Conservation (phyloP, 1,139 yeast genomes). For the Meyerozyma sp. region DNA sequence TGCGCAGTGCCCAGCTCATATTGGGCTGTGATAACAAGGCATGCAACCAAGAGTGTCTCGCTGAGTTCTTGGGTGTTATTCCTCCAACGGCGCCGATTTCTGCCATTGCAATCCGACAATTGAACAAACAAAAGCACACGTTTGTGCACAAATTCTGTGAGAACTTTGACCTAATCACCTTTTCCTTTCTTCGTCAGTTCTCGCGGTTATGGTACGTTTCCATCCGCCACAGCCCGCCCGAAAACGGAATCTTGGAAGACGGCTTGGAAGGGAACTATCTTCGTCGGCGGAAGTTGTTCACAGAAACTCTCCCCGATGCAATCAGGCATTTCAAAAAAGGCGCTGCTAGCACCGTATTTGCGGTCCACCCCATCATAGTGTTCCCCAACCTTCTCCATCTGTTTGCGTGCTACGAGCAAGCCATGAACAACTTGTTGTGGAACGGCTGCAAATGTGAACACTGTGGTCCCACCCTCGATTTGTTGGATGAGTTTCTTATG, state of each 20-base stretch:
- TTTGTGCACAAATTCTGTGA: slow-evolving; percentile 49
- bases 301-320: slow-evolving; percentile 42
- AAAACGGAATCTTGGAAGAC: slow-evolving; percentile 31
- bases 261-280: slow-evolving; percentile 70
- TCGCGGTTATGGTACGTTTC: slow-evolving; percentile 30
- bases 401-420: slow-evolving; percentile 61
- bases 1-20: slow-evolving; percentile 20
- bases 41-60: slow-evolving; percentile 39
- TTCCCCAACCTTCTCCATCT: slow-evolving; percentile 57
- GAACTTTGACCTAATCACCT: slow-evolving; percentile 48
- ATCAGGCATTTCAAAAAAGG: slow-evolving; percentile 10
- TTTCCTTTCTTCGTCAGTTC: slow-evolving; percentile 31
- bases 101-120: slow-evolving; percentile 44
- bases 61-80: slow-evolving; percentile 23
- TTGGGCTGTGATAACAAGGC: slow-evolving; percentile 28
- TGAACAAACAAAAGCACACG: slow-evolving; percentile 22
- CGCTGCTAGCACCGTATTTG: not conserved
- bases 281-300: slow-evolving; percentile 49
- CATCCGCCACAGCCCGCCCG: slow-evolving; percentile 49
- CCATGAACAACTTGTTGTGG: slow-evolving; percentile 67
- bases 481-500: slow-evolving; percentile 55
- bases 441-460: slow-evolving; percentile 65
- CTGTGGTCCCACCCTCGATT: slow-evolving; percentile 43
- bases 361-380: slow-evolving; percentile 22
- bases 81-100: slow-evolving; percentile 8